A percentile compares a stretch with the other conserved stretches of the same genome.
phyloP scores from a whole-genome alignment of 176 grass and related monocot genomes.

The Ensete ventricosum region DNA sequence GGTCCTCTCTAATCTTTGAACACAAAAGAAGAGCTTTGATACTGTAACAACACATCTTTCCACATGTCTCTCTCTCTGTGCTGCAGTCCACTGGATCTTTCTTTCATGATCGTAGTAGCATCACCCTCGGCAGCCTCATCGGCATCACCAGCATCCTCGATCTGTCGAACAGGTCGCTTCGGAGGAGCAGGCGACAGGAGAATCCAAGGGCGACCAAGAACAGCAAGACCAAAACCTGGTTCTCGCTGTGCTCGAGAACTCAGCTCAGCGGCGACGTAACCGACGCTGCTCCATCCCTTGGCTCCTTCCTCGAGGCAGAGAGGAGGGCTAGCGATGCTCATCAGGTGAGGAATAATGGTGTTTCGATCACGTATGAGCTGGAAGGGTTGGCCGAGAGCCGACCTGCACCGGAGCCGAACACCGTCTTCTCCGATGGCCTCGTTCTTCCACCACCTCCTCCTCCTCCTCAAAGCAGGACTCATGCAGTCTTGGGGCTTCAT shows the following conservation, averaged over 20 bases:
- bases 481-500: neutral
- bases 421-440: constrained; percentile 14
- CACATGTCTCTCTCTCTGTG: neutral
- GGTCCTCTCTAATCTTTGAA: too few species aligned
- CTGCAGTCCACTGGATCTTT: constrained; percentile 21
- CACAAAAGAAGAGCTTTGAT: too few species aligned
- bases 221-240: neutral
- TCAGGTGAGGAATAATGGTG: neutral
- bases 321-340: constrained; percentile 7
- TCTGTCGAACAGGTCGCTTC: constrained; percentile 4
- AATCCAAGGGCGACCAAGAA: constrained; percentile 8
- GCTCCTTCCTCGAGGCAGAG: constrained; percentile 19
- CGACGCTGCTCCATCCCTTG: constrained; percentile 13
- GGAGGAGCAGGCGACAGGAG: neutral
- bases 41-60: too few species aligned
- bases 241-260: constrained; percentile 11
- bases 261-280: constrained; percentile 1
- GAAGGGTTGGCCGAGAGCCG: neutral
- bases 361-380: neutral
- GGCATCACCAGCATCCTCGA: constrained; percentile 24
- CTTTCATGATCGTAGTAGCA: constrained; percentile 14
- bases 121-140: constrained; percentile 24
- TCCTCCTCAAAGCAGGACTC: neutral
- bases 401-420: neutral
- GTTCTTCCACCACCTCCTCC: constrained; percentile 1